Evolutionary conservation across 805 yeast species (phyloP).

Genomic region (Kodamaea hsintzibuensis): DNA sequence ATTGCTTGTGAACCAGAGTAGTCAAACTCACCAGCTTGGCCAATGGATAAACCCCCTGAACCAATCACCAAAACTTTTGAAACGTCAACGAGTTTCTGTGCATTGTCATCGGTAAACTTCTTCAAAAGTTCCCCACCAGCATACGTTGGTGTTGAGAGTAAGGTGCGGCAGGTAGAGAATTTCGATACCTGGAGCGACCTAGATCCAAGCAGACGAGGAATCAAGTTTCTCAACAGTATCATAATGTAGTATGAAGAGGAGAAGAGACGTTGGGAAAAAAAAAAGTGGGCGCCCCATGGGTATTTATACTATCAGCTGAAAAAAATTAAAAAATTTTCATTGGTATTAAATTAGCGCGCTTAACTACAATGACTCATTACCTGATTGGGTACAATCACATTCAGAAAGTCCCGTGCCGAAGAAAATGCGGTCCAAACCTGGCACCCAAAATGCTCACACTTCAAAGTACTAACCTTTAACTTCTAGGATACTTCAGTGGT

Average conservation of each 20-base stretch:
- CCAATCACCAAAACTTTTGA: constrained; percentile 89
- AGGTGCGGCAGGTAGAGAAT: constrained; percentile 11
- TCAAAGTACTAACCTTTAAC: too few species aligned
- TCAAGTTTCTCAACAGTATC: constrained; percentile 11
- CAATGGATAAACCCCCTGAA: constrained; percentile 95
- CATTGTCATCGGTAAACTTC: constrained; percentile 58
- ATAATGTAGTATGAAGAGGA: neutral
- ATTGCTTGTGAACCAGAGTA: constrained; percentile 97
- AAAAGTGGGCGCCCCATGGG: neutral
- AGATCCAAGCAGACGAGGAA: constrained; percentile 2
- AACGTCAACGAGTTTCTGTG: constrained; percentile 75
- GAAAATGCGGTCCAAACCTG: too few species aligned
- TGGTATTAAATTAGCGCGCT: too few species aligned
- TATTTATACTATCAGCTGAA: constrained; percentile 11
- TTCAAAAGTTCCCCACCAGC: constrained; percentile 65
- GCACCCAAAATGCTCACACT: too few species aligned
- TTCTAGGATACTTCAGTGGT: too few species aligned
- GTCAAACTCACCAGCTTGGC: constrained; percentile 98
- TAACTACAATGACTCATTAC: too few species aligned
- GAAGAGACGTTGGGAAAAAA: neutral
- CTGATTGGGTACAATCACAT: constrained; percentile 32
- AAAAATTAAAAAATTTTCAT: too few species aligned
- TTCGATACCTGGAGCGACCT: neutral
- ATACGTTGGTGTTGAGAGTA: constrained; percentile 36
- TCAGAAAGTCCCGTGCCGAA: too few species aligned